A percentile compares a stretch with the other conserved stretches of the same genome.
These are phyloP conservation scores for Mycothermus thermophilus DNA, from an alignment of 495 filamentous ascomycete genomes.

Conservation along the genomic window DNA sequence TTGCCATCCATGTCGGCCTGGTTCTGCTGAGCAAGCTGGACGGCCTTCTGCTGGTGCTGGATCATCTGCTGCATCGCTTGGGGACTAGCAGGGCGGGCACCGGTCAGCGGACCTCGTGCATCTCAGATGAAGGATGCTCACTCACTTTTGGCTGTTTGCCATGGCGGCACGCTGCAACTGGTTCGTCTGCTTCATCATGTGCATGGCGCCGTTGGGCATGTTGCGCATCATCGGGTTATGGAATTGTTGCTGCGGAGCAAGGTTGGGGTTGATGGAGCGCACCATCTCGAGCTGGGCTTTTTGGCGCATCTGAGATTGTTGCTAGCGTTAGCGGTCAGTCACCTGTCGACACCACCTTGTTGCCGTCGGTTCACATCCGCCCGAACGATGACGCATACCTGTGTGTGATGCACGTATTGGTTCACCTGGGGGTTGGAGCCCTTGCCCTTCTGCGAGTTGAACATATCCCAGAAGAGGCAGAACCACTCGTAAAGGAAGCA, in stretches of 20 bases:
- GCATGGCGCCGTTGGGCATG: slow-evolving; percentile 23
- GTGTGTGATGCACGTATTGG: slow-evolving; percentile 65
- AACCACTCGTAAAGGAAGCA: slow-evolving; percentile 93
- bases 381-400: slow-evolving; percentile 37
- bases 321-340: slow-evolving; percentile 27
- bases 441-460: slow-evolving; percentile 56
- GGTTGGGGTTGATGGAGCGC: slow-evolving; percentile 47
- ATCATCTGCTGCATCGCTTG: slow-evolving; percentile 59
- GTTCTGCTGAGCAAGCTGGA: slow-evolving; percentile 72
- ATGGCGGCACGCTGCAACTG: slow-evolving; percentile 60
- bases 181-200: slow-evolving; percentile 39
- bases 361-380: neutral
- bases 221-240: slow-evolving; percentile 39
- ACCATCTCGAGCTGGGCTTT: slow-evolving; percentile 55
- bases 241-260: slow-evolving; percentile 26
- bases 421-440: slow-evolving; percentile 38
- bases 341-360: too few relatives aligned
- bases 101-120: slow-evolving; percentile 11
- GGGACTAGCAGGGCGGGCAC: slow-evolving; percentile 33
- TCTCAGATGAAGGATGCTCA: slow-evolving; percentile 2
- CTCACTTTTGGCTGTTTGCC: slow-evolving; percentile 65
- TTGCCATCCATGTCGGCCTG: slow-evolving; percentile 80
- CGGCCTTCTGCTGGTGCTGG: slow-evolving; percentile 42
- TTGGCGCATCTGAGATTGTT: slow-evolving; percentile 53
- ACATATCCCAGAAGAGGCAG: slow-evolving; percentile 92